These are phyloP conservation scores for Sclerotinia minor DNA, from an alignment of 2,329 filamentous ascomycete species.

Conservation along the genomic window DNA sequence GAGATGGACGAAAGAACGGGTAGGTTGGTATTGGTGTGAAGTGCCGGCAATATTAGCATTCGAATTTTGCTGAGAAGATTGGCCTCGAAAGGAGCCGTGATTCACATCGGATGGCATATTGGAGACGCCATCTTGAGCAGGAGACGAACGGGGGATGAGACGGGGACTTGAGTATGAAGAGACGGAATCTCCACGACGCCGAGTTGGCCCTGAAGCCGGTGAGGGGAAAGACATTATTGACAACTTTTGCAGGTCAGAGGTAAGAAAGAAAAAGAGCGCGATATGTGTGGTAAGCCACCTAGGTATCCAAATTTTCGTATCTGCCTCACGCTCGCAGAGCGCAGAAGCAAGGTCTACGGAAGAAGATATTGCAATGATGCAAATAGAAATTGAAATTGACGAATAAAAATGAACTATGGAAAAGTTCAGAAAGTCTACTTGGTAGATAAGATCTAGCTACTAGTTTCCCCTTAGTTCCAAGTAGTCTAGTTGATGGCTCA, in stretches of 20 bases:
- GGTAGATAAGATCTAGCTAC: conserved; percentile 15
- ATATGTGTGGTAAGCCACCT: neutral
- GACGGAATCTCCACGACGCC: conserved; percentile 31
- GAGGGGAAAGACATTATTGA: conserved; percentile 36
- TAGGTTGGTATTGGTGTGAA: conserved; percentile 59
- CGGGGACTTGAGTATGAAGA: conserved; percentile 37
- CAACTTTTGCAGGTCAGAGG: neutral
- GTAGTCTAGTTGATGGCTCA: neutral
- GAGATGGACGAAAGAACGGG: conserved; percentile 70
- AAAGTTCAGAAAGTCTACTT: conserved; percentile 6
- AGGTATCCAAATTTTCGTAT: conserved; percentile 3
- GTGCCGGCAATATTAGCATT: conserved; percentile 29
- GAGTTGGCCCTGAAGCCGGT: conserved; percentile 31
- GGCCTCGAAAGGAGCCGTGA: conserved; percentile 35
- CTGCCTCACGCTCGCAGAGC: conserved; percentile 20
- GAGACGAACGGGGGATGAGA: conserved; percentile 34
- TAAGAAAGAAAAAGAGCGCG: neutral
- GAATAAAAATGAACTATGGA: conserved; percentile 14
- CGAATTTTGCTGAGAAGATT: conserved; percentile 27
- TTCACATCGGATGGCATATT: conserved; percentile 29
- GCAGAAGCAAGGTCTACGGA: neutral
- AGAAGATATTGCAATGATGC: neutral
- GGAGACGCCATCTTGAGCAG: conserved; percentile 29
- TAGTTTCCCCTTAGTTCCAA: conserved; percentile 14
- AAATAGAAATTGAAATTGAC: conserved; percentile 12